A percentile compares a stretch with the other conserved stretches of the same genome.
Conservation (phyloP, 305 asterid species). For the Petunia hybrid region DNA sequence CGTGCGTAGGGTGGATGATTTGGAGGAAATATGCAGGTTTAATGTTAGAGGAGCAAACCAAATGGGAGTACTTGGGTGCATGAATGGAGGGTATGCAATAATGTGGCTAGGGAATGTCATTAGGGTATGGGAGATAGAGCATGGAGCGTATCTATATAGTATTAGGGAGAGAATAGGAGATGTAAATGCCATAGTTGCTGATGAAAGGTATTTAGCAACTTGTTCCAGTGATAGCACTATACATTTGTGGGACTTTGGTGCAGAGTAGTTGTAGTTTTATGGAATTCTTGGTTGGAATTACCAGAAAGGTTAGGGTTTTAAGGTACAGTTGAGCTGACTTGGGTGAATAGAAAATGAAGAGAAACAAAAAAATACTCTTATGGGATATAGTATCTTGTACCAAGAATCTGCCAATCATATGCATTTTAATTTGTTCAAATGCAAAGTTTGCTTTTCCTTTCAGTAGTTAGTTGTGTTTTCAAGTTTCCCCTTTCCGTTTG, state of each 20-base stretch:
- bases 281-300: conserved; percentile 7
- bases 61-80: conserved; percentile 63
- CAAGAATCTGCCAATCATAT: conserved; percentile 10
- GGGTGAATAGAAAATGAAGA: conserved; percentile 11
- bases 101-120: conserved; percentile 52
- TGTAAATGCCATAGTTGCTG: conserved; percentile 56
- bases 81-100: conserved; percentile 74
- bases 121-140: conserved; percentile 80
- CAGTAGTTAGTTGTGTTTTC: neutral
- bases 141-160: conserved; percentile 62
- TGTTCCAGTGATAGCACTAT: conserved; percentile 61
- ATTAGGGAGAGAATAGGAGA: conserved; percentile 69
- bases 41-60: conserved; percentile 54
- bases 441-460: conserved; percentile 5
- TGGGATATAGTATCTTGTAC: conserved; percentile 14
- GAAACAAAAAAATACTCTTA: conserved; percentile 2
- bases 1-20: conserved; percentile 49
- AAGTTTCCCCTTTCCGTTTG: neutral
- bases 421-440: neutral
- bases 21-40: conserved; percentile 65
- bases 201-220: conserved; percentile 70
- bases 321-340: conserved; percentile 22
- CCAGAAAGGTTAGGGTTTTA: neutral
- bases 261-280: conserved; percentile 36
- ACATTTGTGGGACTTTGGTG: conserved; percentile 89